Conservation (phyloP, 139 green algal genomes). For the Zygnema circumcarinatum region DNA sequence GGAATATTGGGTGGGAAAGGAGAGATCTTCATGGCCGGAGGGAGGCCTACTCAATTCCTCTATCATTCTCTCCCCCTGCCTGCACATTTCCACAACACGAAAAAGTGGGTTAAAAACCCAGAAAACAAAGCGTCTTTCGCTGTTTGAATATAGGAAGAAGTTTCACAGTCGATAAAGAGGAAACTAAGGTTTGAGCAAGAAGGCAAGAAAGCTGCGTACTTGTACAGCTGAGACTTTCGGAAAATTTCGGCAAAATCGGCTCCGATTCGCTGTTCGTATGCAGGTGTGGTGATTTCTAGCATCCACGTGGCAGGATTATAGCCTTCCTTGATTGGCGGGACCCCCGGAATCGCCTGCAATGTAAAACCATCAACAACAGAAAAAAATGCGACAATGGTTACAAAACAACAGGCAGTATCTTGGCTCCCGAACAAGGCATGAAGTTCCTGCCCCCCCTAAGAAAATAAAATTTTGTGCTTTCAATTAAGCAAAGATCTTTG, state of each 20-base stretch:
- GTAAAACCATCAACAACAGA: not conserved
- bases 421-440: not conserved
- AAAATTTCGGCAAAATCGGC: conserved; percentile 53
- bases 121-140: too few species aligned
- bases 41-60: conserved; percentile 7
- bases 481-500: not conserved
- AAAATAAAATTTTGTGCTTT: not conserved
- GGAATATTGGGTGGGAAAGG: conserved; percentile 23
- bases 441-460: not conserved
- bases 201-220: too few species aligned
- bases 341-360: conserved; percentile 27
- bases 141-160: too few species aligned
- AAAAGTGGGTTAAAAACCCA: too few species aligned
- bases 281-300: conserved; percentile 68
- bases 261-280: conserved; percentile 22
- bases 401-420: not conserved
- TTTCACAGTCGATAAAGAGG: too few species aligned
- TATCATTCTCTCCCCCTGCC: conserved; percentile 7
- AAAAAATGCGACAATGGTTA: not conserved
- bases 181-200: too few species aligned
- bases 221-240: conserved; percentile 31
- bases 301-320: conserved; percentile 86
- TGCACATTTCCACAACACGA: too few species aligned
- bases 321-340: conserved; percentile 55
- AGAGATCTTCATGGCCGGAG: not conserved